Evolutionary conservation across 139 green algal species (phyloP).

Genomic region (Chlamydomonas asymmetrica): DNA sequence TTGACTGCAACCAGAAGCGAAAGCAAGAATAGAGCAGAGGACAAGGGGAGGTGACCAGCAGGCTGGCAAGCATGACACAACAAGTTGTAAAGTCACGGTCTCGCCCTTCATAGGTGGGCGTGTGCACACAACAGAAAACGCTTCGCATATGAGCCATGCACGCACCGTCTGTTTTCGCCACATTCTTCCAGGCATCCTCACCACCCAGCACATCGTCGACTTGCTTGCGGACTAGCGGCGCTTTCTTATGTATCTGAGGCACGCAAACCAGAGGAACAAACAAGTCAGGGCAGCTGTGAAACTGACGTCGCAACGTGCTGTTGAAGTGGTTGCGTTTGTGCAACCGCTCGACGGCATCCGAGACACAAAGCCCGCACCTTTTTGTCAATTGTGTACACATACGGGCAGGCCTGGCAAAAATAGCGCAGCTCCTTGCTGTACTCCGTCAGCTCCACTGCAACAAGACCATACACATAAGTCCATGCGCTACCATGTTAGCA

Average conservation of each 20-base stretch:
- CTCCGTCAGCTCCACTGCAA: conserved; percentile 67
- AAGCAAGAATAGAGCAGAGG: not conserved
- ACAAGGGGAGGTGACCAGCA: no score
- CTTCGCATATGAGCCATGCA: no score
- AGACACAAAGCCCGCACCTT: conserved; percentile 64
- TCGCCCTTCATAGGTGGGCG: no score
- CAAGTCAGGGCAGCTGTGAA: not conserved
- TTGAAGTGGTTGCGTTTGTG: not conserved
- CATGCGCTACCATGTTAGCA: not conserved
- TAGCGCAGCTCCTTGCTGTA: conserved; percentile 64
- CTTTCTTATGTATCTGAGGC: conserved; percentile 65
- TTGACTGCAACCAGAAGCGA: conserved; percentile 37
- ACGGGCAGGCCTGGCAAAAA: conserved; percentile 82
- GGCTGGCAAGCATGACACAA: no score
- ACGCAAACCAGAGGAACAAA: not conserved
- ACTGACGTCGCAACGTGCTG: no score
- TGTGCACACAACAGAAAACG: no score
- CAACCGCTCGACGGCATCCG: no score
- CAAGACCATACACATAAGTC: not conserved
- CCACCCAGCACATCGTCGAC: conserved; percentile 91
- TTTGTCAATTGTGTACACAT: conserved; percentile 78
- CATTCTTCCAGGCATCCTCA: conserved; percentile 90
- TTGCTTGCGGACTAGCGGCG: conserved; percentile 70
- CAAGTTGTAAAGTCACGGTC: no score
- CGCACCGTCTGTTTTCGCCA: conserved; percentile 75